These are phyloP conservation scores for Cenchrus americanus DNA, from an alignment of 176 grass and related monocot genomes.

Conservation along the genomic window DNA sequence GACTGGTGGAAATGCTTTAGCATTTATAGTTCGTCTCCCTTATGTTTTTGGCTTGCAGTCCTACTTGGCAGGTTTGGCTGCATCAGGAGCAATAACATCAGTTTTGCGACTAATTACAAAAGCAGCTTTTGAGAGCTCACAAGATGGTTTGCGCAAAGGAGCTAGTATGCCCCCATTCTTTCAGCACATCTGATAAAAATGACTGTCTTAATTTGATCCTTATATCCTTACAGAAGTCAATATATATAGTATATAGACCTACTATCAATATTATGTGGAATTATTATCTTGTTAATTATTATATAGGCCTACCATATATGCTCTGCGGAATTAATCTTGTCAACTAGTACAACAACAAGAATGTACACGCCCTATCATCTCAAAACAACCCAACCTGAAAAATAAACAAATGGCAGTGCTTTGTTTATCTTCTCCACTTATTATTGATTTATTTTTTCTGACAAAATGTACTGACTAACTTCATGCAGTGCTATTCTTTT, in stretches of 20 bases:
- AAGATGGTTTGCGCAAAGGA: conserved; percentile 10
- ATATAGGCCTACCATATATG: too few species aligned
- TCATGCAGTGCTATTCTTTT: conserved; percentile 19
- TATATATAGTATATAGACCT: background rate
- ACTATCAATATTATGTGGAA: background rate
- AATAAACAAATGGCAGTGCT: background rate
- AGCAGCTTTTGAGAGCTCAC: conserved; percentile 19
- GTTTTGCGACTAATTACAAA: conserved; percentile 13
- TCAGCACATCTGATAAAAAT: background rate
- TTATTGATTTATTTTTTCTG: background rate
- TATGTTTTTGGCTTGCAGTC: background rate
- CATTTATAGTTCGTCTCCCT: background rate
- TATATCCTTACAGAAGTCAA: background rate
- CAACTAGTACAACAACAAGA: background rate
- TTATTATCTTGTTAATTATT: background rate
- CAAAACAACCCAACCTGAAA: background rate
- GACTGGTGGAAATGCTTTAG: background rate
- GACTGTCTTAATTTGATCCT: background rate
- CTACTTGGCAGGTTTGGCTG: conserved; percentile 23
- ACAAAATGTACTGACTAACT: background rate
- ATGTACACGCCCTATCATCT: background rate
- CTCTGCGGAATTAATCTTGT: background rate
- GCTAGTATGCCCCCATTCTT: background rate
- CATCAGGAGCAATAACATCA: conserved; percentile 25
- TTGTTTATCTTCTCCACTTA: background rate